Percentiles rank a stretch among this genome's conserved stretches.
Evolutionary conservation across 148 eudicot species (phyloP).

Genomic region (Vaccinium corymbosum): DNA sequence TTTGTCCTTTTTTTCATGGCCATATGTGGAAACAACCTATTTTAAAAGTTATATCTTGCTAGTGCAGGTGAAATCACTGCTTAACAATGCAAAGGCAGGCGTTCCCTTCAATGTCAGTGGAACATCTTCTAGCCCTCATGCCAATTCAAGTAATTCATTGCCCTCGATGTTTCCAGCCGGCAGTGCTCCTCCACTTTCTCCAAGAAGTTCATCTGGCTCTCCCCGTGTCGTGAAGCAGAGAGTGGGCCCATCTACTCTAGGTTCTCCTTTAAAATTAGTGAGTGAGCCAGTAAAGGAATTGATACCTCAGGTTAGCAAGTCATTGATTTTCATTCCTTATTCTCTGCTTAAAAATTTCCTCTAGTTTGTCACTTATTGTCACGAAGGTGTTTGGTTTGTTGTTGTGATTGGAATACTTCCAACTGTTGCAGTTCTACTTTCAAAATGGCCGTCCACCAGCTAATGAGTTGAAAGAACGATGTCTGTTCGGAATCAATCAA

Average conservation of each 20-base stretch:
- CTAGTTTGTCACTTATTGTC: background rate
- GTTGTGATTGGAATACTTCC: constrained; percentile 11
- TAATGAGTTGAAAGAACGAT: constrained; percentile 81
- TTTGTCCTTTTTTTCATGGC: background rate
- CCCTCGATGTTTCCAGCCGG: constrained; percentile 99
- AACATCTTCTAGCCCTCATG: constrained; percentile 61
- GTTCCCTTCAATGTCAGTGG: constrained; percentile 62
- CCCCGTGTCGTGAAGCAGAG: constrained; percentile 82
- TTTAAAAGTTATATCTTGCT: background rate
- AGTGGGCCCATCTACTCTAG: constrained; percentile 62
- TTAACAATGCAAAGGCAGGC: constrained; percentile 81
- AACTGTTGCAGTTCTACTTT: constrained; percentile 74
- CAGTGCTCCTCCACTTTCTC: constrained; percentile 96
- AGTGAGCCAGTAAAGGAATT: constrained; percentile 83
- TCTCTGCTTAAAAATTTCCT: background rate
- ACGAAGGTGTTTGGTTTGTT: background rate
- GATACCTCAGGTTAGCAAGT: constrained; percentile 77
- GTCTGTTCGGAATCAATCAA: constrained; percentile 84
- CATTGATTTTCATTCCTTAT: constrained; percentile 1
- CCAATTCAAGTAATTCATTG: constrained; percentile 60
- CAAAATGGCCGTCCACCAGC: constrained; percentile 95
- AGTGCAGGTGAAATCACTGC: constrained; percentile 78
- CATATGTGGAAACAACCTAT: background rate
- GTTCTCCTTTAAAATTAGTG: constrained; percentile 77
- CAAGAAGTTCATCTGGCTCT: constrained; percentile 95